Evolutionary conservation across 768 basidiomycete genomes (phyloP), one percentile per base, ranked within the genome.

Genomic region (Boletellus ananas): DNA sequence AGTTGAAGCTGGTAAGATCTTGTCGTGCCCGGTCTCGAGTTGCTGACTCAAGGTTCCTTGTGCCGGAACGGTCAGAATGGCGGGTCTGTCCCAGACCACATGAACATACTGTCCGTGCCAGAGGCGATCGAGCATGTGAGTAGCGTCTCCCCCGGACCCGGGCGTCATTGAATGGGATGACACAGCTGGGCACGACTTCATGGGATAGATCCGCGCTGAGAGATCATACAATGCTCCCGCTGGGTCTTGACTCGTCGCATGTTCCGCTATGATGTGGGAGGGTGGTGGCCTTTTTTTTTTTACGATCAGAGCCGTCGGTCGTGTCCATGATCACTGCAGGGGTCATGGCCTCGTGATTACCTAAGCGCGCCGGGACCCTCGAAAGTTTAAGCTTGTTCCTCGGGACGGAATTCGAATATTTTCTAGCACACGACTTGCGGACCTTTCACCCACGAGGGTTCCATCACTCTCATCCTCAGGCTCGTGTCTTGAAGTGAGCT

Each of bases 31-130:
- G 29, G 40, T 36, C 17, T 23, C 11, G 35, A 17, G 16, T 10
- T 23, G 36, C 34, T 25, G 23, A 6, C 42, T 43, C 14, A 25
- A 34, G 3, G 16, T 7, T 42, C 4, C 20, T 17, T 42, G 11
- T 20, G 6, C 3, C 2, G 31, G n/a, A 31, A 31, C 20, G n/a
- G 42, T 49, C 57, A 80, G 80, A 80, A 81, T 44, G 70, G 77
- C 21, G 76, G 79, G 18, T 66, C 61, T 34, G 53, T 79, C 27
- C 87, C 87, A 9, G 81, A 88, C 54, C 85, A 90, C 57, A 90
- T 91, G 87, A 87, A 90, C 60, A 67, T 91, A 18, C 59, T 91
- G 13, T 74, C 84, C 9, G 71, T 70, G 11, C 43, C 62, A 4
- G 82, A 86, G 36, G 85, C 86, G 11, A 59, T 74, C 16, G 69